Evolutionary conservation across 2,329 filamentous ascomycete genomes (phyloP).

Genomic region (Mycosphaerelloides madeirae): DNA sequence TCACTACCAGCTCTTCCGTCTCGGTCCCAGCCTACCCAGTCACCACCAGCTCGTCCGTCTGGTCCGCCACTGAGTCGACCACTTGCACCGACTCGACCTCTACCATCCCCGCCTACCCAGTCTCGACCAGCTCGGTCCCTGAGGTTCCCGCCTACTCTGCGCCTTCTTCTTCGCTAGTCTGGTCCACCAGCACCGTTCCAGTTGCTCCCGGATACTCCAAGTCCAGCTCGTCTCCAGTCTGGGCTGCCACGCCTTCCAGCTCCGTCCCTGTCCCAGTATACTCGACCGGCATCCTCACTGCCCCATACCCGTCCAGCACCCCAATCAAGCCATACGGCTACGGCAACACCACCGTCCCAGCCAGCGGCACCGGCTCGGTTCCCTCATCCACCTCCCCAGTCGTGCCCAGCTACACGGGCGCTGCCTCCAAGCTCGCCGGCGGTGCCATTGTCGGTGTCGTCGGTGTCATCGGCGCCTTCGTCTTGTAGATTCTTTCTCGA

Average conservation of each 20-base stretch:
- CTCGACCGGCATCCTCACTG: background rate
- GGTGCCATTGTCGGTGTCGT: conserved; percentile 15
- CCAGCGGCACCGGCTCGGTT: conserved; percentile 6
- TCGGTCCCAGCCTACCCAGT: background rate
- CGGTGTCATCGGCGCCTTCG: conserved; percentile 19
- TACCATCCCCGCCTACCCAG: conserved; percentile 1
- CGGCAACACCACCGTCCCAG: conserved; percentile 15
- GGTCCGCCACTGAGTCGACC: background rate
- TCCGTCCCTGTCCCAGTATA: background rate
- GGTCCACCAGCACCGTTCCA: background rate
- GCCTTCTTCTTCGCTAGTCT: no score
- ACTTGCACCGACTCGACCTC: background rate
- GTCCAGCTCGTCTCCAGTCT: background rate
- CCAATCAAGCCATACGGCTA: conserved; percentile 12
- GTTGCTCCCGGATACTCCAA: background rate
- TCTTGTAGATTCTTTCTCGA: conserved; percentile 13
- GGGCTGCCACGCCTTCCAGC: background rate
- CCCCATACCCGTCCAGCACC: conserved; percentile 3
- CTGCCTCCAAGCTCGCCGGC: conserved; percentile 15
- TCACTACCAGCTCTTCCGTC: background rate
- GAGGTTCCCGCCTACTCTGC: background rate
- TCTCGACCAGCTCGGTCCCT: background rate
- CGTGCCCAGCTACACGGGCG: conserved; percentile 19
- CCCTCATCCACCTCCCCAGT: conserved; percentile 12
- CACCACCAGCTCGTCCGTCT: conserved; percentile 1